These are phyloP conservation scores for Hortaea sp. DNA, from an alignment of 2,329 filamentous ascomycete species.

Conservation along the genomic window DNA sequence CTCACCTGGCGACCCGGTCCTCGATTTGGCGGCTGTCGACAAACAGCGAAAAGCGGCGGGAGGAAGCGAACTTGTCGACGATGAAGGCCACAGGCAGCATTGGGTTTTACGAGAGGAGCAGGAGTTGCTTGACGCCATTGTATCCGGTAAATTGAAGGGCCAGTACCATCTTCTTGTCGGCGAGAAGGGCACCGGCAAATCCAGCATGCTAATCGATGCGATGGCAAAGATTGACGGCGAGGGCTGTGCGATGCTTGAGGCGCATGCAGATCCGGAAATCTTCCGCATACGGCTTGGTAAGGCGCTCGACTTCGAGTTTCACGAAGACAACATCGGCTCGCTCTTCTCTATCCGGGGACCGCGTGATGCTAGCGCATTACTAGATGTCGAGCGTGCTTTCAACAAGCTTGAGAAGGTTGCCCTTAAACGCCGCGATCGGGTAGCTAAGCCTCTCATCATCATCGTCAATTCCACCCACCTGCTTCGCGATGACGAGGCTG, in stretches of 20 bases:
- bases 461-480: constrained; percentile 94
- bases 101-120: constrained; percentile 87
- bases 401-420: constrained; percentile 98
- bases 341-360: constrained; percentile 93
- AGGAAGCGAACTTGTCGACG: constrained; percentile 19
- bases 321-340: constrained; percentile 94
- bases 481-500: constrained; percentile 81
- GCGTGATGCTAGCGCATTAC: constrained; percentile 77
- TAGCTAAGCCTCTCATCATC: constrained; percentile 66
- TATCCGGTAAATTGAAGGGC: constrained; percentile 60
- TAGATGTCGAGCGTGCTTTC: constrained; percentile 92
- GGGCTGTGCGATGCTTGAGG: constrained; percentile 89
- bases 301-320: constrained; percentile 89
- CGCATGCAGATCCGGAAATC: constrained; percentile 88
- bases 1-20: constrained; percentile 73
- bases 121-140: constrained; percentile 66
- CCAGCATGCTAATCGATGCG: constrained; percentile 88
- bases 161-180: constrained; percentile 89
- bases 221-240: constrained; percentile 90
- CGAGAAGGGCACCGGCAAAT: constrained; percentile 94
- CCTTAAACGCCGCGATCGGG: constrained; percentile 52
- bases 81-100: constrained; percentile 48
- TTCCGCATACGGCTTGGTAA: constrained; percentile 89
- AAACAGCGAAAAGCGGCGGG: constrained; percentile 18
- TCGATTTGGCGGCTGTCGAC: constrained; percentile 44